Evolutionary conservation across 2,329 filamentous ascomycete genomes (phyloP), one percentile per base, ranked within the genome.

Genomic region (Aureobasidium sp.): DNA sequence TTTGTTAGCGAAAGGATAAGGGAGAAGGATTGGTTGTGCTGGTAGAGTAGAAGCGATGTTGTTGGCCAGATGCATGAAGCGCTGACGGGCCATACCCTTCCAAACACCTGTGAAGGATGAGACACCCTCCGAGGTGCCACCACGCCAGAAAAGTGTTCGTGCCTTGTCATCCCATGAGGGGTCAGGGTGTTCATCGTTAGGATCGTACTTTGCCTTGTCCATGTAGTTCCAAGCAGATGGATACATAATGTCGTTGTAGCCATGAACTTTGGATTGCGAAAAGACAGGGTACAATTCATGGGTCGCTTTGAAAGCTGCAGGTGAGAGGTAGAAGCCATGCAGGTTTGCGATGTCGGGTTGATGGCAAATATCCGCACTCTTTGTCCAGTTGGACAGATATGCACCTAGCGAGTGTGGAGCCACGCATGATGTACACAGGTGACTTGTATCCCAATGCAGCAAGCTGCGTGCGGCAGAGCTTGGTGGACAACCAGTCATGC

Each of bases 161-260:
- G 82, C 77, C 67, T 91, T 91, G 51, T 85, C 75, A 0, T 75
- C 68, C 64, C 89, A 92, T 0, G 74, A 70, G 7, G 70, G 71
- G 65, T 86, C 83, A 0, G 80, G 81, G 55, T 77, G 72, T n/a
- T 79, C 77, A 4, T 80, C 74, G 1, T 80, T 78, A 30, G 82
- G 80, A 0, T 75, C 69, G 57, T 83, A 82, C 63, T 74, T 74
- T 14, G 78, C 78, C 69, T 84, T 85, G 63, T 83, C 81, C 63
- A 83, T 73, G 65, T 85, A 86, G 66, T 84, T 85, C 82, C 82
- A 85, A 0, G 81, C 73, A 67, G 80, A 77, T 0, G 90, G 90
- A 58, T 91, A 87, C 27, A 92, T 74, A 37, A 95, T 89, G 70
- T 95, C 90, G 65, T 82, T 84, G 74, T 89, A 93, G 5, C 85